A percentile compares a stretch with the other conserved stretches of the same genome.
Conservation (phyloP, 208 protist genomes). For the Acanthamoeba lugdunensis region DNA sequence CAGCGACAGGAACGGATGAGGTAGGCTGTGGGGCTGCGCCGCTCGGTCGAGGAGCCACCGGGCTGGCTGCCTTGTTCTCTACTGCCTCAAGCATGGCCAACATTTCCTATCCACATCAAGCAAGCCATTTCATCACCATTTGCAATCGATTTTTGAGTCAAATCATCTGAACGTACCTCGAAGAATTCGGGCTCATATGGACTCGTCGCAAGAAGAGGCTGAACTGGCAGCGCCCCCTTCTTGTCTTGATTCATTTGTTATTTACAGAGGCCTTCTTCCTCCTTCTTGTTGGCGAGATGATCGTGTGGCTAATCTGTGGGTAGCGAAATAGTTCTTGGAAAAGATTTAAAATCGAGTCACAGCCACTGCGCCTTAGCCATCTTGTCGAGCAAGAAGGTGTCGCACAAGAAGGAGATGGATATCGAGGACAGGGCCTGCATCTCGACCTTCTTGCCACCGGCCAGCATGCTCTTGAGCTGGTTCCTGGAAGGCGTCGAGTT, state of each 20-base stretch:
- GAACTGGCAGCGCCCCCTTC: too few relatives aligned
- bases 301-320: background rate
- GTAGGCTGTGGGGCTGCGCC: background rate
- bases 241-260: background rate
- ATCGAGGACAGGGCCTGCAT: conserved; percentile 48
- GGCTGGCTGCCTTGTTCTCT: background rate
- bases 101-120: background rate
- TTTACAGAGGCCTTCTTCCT: too few relatives aligned
- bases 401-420: conserved; percentile 67
- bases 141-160: too few relatives aligned
- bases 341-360: background rate
- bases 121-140: too few relatives aligned
- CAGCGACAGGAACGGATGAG: background rate
- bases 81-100: background rate
- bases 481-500: background rate
- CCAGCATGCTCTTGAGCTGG: background rate
- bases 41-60: background rate
- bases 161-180: background rate
- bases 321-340: background rate
- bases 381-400: conserved; percentile 37
- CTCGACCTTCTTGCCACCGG: conserved; percentile 27
- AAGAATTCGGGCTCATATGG: background rate
- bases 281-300: too few relatives aligned
- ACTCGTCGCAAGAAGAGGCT: too few relatives aligned
- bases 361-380: background rate